These are phyloP conservation scores for Symmetrospora coprosmae DNA, from an alignment of 768 basidiomycete species.

Conservation along the genomic window DNA sequence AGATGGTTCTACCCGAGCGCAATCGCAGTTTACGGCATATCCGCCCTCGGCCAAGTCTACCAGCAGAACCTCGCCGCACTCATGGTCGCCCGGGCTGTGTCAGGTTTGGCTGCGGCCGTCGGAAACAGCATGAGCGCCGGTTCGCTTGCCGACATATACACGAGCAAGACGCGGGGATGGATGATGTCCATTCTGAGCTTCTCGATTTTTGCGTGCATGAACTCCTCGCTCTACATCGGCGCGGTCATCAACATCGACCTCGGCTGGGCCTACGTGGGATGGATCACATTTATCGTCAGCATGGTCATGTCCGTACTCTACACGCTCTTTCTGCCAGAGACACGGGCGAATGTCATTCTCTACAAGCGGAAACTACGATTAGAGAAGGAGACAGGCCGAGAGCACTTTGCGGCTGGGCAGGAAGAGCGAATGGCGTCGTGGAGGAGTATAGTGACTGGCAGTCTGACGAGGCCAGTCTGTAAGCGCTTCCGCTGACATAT, in stretches of 20 bases:
- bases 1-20: neutral
- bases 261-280: constrained; percentile 20
- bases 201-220: neutral
- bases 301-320: neutral
- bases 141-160: constrained; percentile 1
- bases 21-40: neutral
- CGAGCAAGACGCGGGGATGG: neutral
- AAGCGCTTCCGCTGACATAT: neutral
- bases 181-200: neutral
- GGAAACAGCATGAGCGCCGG: constrained; percentile 8
- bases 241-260: neutral
- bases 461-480: constrained; percentile 14
- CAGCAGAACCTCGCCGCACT: neutral
- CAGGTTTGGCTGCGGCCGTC: neutral
- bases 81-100: neutral
- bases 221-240: neutral
- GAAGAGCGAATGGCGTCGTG: constrained; percentile 1
- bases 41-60: neutral
- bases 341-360: constrained; percentile 6
- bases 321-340: constrained; percentile 12
- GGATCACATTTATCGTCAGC: constrained; percentile 12
- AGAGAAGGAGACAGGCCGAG: constrained; percentile 9
- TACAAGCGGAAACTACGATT: neutral
- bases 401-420: neutral
- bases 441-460: neutral